Base-by-base conservation (phyloP, 257 asterid genomes). In the Petunia secreta region DNA sequence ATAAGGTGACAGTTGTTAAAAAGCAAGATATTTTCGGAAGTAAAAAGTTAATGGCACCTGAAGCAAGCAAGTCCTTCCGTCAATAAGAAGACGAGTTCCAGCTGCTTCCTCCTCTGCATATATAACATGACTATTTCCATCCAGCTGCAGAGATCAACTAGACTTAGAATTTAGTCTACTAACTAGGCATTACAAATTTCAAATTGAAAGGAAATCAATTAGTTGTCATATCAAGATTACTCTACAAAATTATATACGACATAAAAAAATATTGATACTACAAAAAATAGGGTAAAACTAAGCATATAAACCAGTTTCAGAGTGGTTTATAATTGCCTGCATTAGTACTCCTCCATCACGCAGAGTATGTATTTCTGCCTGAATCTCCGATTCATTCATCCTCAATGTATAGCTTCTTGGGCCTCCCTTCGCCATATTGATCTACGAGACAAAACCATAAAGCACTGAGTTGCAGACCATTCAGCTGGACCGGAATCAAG, bases 61-160 rank as follows among this genome's bases (percentile, higher is more conserved):
- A 88, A 96, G 99, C 89, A 96, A 91, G 85, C 99, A 96, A 77
- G 99, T 96, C 76, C 99, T 90, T 81, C 99, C 99, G 85, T 96
- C 99, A 76, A 96, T 96, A 80, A 96, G 98, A 79, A 96, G 98
- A 63, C 98, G 99, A 75, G 99, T 96, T 78, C 99, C 99, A 57
- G 99, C 99, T 16, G 99, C 98, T 86, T 96, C 99, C 87, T 96
- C 99, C 89, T 96, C 99, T 41, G 98, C 98, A 64, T 96, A 96
- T 82, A 96, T 79, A 63, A 96, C 92, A 82, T 96, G 99, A 87
- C 99, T 96, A 85, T 94, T 96, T 64, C 98, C 98, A 77, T 92
- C 88, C 87, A 96, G 86, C 99, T 96, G 98, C 86, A 73, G 62
- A 48, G 46, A 73, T 73, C 2, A 73, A 50, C 50, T 36, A 79